Conservation (phyloP, 257 asterid genomes). For the Solanum ahanhuiri region DNA sequence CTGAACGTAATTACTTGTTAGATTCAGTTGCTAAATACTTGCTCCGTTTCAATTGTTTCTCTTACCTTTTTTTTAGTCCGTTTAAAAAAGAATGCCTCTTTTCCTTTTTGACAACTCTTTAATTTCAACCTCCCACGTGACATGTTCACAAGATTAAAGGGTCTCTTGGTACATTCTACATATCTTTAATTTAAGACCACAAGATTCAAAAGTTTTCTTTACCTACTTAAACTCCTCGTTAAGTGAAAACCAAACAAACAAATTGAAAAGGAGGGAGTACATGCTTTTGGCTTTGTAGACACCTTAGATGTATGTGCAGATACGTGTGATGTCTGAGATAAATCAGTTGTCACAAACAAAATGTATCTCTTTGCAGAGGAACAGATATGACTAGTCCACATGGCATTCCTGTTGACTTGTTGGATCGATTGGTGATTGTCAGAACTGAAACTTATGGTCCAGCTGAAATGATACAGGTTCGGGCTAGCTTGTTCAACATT, state of each 20-base stretch:
- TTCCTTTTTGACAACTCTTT: too few species aligned
- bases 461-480: slow-evolving; percentile 94
- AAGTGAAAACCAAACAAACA: neutral
- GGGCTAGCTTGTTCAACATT: neutral
- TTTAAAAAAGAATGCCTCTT: neutral
- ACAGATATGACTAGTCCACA: slow-evolving; percentile 94
- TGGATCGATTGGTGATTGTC: slow-evolving; percentile 83
- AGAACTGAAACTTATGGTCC: slow-evolving; percentile 94
- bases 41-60: neutral
- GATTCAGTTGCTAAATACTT: neutral
- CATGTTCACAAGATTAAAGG: neutral
- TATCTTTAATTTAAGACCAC: neutral
- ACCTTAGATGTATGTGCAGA: neutral
- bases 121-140: neutral
- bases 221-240: neutral
- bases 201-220: neutral
- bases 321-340: neutral
- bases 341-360: neutral
- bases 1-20: neutral
- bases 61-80: neutral
- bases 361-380: slow-evolving; percentile 44
- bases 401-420: slow-evolving; percentile 86
- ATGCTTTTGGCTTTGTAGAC: neutral
- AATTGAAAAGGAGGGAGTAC: neutral
- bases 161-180: too few species aligned